Evolutionary conservation across 495 filamentous ascomycete species (phyloP).

Genomic region (Parathielavia appendiculata): DNA sequence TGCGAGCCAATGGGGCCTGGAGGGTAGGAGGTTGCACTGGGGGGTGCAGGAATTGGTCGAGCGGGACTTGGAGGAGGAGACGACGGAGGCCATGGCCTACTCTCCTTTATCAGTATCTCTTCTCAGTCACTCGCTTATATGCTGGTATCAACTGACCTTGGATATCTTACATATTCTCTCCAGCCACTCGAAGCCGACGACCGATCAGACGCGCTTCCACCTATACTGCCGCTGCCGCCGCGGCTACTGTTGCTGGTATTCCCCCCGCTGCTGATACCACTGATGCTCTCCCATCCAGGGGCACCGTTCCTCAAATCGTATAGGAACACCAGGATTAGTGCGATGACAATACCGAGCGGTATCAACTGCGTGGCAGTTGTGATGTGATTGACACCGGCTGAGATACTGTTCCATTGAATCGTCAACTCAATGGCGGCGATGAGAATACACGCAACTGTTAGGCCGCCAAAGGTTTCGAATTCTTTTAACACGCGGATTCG

Average conservation of each 20-base stretch:
- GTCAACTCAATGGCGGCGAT: constrained; percentile 38
- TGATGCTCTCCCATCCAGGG: neutral
- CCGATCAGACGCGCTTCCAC: neutral
- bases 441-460: constrained; percentile 27
- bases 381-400: constrained; percentile 20
- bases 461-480: constrained; percentile 27
- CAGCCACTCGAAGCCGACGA: neutral
- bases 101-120: neutral
- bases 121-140: neutral
- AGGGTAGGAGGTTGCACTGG: neutral
- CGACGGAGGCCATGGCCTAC: neutral
- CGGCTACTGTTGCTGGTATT: neutral
- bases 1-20: neutral
- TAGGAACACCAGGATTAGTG: constrained; percentile 11
- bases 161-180: neutral
- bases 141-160: neutral
- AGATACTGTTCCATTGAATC: constrained; percentile 37
- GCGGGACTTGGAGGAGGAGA: neutral
- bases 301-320: constrained; percentile 5
- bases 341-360: constrained; percentile 31
- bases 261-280: neutral
- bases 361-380: constrained; percentile 35
- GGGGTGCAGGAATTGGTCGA: neutral
- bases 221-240: constrained; percentile 3
- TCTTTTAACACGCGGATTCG: constrained; percentile 8